Evolutionary conservation across 306 rosid species (phyloP).

Genomic region (Chamaecrista fasciculata): DNA sequence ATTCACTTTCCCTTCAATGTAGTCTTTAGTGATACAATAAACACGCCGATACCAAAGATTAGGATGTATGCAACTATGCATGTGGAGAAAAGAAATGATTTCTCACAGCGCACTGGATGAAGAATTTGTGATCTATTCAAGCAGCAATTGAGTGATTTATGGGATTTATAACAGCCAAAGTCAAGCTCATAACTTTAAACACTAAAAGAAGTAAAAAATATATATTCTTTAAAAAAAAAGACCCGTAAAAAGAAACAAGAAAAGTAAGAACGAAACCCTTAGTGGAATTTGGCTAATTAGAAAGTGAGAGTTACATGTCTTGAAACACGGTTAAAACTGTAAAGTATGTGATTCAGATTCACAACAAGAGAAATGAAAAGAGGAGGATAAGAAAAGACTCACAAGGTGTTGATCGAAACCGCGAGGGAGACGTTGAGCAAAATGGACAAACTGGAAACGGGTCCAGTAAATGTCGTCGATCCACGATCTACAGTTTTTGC

Average conservation of each 20-base stretch:
- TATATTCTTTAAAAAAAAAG: too few relatives aligned
- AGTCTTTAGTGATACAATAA: not conserved
- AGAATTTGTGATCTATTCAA: not conserved
- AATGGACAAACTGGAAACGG: constrained; percentile 53
- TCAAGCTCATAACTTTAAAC: not conserved
- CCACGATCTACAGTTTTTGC: constrained; percentile 42
- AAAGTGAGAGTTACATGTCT: not conserved
- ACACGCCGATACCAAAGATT: not conserved
- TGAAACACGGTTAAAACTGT: not conserved
- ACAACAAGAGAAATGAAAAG: not conserved
- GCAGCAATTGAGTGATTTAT: not conserved
- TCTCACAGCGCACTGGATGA: not conserved
- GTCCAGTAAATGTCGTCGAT: constrained; percentile 61
- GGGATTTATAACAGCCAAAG: not conserved
- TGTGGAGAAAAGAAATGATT: not conserved
- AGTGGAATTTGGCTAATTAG: not conserved
- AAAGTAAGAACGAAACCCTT: not conserved
- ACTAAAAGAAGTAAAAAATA: not conserved
- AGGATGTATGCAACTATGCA: constrained; percentile 8
- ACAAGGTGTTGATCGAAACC: constrained; percentile 55
- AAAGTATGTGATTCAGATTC: not conserved
- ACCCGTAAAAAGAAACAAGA: not conserved
- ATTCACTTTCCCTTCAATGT: not conserved
- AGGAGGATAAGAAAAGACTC: not conserved
- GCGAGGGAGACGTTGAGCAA: constrained; percentile 42